A percentile compares a stretch with the other conserved stretches of the same genome.
These are phyloP conservation scores for Solanum aculeatissimum DNA, from an alignment of 305 asterid species.

Conservation along the genomic window DNA sequence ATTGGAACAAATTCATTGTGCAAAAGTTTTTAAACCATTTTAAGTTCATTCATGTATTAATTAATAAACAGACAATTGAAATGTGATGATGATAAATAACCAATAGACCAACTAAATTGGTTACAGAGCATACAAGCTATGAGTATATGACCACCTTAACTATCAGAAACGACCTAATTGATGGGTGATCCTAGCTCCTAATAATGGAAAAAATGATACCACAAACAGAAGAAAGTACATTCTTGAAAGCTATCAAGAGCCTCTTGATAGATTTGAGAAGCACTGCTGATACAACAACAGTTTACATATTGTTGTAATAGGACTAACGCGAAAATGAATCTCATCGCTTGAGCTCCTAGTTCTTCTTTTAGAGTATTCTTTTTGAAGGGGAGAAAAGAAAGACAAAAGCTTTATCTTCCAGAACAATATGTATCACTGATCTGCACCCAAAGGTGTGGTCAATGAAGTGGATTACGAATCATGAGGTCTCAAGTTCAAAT, in stretches of 20 bases:
- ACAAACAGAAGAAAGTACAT: not conserved
- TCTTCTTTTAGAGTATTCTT: not conserved
- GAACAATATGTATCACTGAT: not conserved
- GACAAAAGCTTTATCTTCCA: not conserved
- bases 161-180: not conserved
- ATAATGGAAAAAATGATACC: not conserved
- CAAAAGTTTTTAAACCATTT: not conserved
- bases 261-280: not conserved
- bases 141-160: not conserved
- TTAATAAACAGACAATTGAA: not conserved
- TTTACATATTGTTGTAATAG: not conserved
- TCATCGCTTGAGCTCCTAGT: not conserved
- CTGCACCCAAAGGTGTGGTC: not conserved
- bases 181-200: not conserved
- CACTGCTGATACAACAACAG: not conserved
- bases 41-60: not conserved
- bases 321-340: not conserved
- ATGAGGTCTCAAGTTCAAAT: not conserved
- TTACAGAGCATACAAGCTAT: not conserved
- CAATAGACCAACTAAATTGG: not conserved
- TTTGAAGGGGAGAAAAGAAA: not conserved
- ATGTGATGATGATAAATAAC: not conserved
- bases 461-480: not conserved
- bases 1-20: not conserved
- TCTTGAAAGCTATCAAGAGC: not conserved